Evolutionary conservation across 352 stramenopile species (phyloP), one percentile per base, ranked within the genome.

Genomic region (Globisporangium lucens): DNA sequence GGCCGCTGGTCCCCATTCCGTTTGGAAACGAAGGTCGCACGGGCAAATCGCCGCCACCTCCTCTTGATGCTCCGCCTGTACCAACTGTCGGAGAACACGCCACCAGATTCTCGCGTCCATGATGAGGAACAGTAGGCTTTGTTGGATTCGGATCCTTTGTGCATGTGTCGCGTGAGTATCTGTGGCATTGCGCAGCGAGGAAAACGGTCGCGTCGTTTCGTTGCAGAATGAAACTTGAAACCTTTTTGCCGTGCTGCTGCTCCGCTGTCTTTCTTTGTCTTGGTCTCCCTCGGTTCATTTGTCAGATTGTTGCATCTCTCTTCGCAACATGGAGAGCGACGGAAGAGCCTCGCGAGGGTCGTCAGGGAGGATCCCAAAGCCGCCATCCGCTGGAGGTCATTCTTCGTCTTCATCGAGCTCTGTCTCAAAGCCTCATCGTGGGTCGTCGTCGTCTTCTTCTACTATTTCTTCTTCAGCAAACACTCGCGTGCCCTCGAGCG

Each of bases 241-340:
- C 53, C 20, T 60, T 55, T 53, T 13, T 53, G 55, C 9, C 30
- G 24, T 30, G 12, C 24, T 30, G 12, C 24, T 24, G 1, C 29
- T 60, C 33, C 22, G 22, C 22, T 27, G 22, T 65, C 43, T 43
- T 29, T 3, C 43, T 43, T 29, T 3, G 27, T 9, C 27, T 59
- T 30, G 27, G 51, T 17, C 12, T 6, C 13, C 38, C 43, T 30
- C 55, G 43, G 33, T 13, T 24, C 24, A 49, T 24, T 24, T 22
- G 17, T 51, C 17, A 27, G 55, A 46, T 15, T 36, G 27, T 2
- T 6, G 38, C 29, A 22, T 51, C 35, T 22, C 30, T 58, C 27
- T 46, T 55, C 17, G 10, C 24, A 63, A 4, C 22, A 77, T 80
- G 74, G 56, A 68, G 2, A 38, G 27, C 27, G 59, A 46, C 29